phyloP scores from a whole-genome alignment of 106 monocot species.

The Dioscorea dumetorum region DNA sequence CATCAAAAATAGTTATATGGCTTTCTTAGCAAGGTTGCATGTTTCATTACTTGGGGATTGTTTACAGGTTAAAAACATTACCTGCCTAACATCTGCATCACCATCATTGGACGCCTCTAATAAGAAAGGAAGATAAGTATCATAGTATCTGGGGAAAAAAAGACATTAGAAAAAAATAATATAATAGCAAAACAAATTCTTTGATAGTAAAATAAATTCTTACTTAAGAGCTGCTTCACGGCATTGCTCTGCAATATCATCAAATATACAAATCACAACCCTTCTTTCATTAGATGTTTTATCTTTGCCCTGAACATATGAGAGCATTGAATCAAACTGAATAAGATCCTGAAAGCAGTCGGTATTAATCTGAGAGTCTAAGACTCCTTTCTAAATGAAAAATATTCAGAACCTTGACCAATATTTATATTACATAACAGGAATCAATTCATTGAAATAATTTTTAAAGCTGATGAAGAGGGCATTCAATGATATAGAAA shows the following conservation, averaged over 20 bases:
- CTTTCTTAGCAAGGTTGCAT: too few species aligned
- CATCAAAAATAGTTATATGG: too few species aligned
- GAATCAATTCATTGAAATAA: too few species aligned
- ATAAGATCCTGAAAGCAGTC: too few species aligned
- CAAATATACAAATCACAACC: constrained; percentile 96
- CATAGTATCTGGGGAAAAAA: constrained; percentile 56
- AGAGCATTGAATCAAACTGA: background rate
- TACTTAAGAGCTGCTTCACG: constrained; percentile 82
- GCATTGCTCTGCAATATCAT: constrained; percentile 97
- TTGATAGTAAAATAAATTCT: constrained; percentile 12
- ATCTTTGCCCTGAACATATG: constrained; percentile 63
- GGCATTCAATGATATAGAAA: too few species aligned
- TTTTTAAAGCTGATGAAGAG: too few species aligned
- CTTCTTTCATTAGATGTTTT: constrained; percentile 92
- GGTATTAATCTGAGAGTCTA: too few species aligned
- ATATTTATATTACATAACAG: too few species aligned
- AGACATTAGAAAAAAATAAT: background rate
- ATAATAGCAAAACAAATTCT: background rate
- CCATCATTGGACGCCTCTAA: constrained; percentile 90
- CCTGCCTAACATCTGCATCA: constrained; percentile 91
- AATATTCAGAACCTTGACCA: too few species aligned
- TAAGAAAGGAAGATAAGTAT: constrained; percentile 78
- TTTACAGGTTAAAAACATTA: background rate
- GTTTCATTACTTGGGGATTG: too few species aligned
- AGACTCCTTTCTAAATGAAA: too few species aligned